Evolutionary conservation across 345 rosid genomes (phyloP), one percentile per base, ranked within the genome.

Genomic region (Streptanthus diversifolius): DNA sequence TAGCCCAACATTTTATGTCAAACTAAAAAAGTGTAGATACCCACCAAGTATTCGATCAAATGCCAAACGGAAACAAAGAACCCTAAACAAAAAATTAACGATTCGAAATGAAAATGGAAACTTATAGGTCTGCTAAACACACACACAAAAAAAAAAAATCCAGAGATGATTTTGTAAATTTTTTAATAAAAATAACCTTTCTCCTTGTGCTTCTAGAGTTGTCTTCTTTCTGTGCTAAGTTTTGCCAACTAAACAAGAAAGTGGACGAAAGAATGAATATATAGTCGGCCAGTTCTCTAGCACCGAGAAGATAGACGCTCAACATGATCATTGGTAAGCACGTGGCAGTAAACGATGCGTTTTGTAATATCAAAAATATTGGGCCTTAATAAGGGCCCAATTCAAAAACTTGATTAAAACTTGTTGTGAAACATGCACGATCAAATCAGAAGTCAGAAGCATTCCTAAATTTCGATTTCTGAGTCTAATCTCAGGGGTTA

Each of bases 1-100:
- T 22, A 22, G 25, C 25, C 25, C 25, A 22, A 22, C 25, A 22
- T 22, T 22, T 3, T 22, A 22, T 22, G 25, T 22, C 25, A 1
- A 1, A 22, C 25, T 22, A 22, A 22, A 22, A 22, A 22, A 22
- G 25, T 25, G 3, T 25, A 25, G 33, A 57, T 37, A 39, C 12
- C 24, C 66, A 66, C 67, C 61, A 66, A 48, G 53, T 47, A 3
- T 58, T 74, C 78, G 61, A 74, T 29, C 10, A 36, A 47, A 66
- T 73, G 51, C 53, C 66, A 56, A 18, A 36, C 3, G 56, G 2
- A 1, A 65, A 57, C 35, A 10, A 18, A 37, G 41, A 56, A 17
- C 14, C 18, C 4, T 14, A 32, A 60, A 13, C 10, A 21, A 36
- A 24, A 13, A 17, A 13, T n/a, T 3, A 37, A 7, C 29, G 10